These are phyloP conservation scores for Excoecaria cochinchinensis DNA, from an alignment of 345 rosid species.

Conservation along the genomic window DNA sequence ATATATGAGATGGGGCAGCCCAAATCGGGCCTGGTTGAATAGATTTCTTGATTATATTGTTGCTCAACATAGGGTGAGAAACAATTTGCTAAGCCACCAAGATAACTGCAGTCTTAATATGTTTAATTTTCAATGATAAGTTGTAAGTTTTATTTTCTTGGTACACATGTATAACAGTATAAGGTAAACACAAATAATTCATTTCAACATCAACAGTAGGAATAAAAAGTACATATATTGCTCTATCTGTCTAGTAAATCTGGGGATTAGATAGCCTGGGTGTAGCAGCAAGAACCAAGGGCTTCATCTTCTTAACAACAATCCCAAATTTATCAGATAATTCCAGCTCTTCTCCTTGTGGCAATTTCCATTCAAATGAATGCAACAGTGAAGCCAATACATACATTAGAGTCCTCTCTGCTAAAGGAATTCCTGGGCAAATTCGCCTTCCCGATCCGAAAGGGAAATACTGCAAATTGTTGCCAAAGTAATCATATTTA, in stretches of 20 bases:
- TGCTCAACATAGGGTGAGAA: too few relatives aligned
- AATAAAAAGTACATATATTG: not conserved
- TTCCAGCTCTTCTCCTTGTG: conserved; percentile 31
- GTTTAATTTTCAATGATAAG: too few relatives aligned
- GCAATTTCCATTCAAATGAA: conserved; percentile 52
- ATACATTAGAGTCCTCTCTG: conserved; percentile 41
- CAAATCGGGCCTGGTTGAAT: too few relatives aligned
- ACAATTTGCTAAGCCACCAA: too few relatives aligned
- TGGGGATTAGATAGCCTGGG: conserved; percentile 32
- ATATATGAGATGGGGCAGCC: too few relatives aligned
- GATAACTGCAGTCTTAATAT: too few relatives aligned
- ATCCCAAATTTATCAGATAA: conserved; percentile 46
- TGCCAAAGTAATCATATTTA: conserved; percentile 37
- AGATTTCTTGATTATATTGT: too few relatives aligned
- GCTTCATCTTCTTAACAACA: conserved; percentile 39
- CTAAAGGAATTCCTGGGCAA: conserved; percentile 40
- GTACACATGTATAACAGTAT: too few relatives aligned
- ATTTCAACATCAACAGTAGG: too few relatives aligned
- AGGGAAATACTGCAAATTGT: conserved; percentile 39
- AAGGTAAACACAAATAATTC: too few relatives aligned
- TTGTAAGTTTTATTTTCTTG: too few relatives aligned
- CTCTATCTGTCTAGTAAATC: not conserved
- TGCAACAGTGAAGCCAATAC: conserved; percentile 44
- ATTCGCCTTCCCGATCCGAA: conserved; percentile 54
- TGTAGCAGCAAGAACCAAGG: conserved; percentile 43